Evolutionary conservation across 345 rosid genomes (phyloP).

Genomic region (Eucalyptus viminalis): DNA sequence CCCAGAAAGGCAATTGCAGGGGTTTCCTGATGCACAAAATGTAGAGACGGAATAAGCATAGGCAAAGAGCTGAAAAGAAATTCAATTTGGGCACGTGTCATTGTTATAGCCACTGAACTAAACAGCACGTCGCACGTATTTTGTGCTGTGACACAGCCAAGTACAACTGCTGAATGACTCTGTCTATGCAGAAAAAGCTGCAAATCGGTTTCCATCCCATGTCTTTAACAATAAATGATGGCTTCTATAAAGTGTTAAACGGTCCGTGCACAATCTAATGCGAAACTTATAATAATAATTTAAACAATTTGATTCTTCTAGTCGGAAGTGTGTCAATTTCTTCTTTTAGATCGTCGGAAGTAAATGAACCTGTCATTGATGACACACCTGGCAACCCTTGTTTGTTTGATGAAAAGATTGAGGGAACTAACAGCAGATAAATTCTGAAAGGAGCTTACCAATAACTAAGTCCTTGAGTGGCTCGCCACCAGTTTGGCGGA

Average conservation of each 20-base stretch:
- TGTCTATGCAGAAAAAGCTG: neutral
- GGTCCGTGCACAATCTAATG: neutral
- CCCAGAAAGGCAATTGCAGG: constrained; percentile 47
- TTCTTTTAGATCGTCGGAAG: neutral
- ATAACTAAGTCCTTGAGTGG: constrained; percentile 42
- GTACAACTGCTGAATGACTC: neutral
- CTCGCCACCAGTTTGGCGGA: constrained; percentile 50
- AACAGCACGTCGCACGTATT: neutral
- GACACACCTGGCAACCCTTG: neutral
- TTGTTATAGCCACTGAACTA: neutral
- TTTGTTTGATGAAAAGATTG: neutral
- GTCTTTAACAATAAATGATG: neutral
- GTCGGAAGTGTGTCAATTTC: too few species aligned
- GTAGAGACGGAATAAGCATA: neutral
- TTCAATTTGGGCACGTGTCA: neutral
- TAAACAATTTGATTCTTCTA: neutral
- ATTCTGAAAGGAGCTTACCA: constrained; percentile 19
- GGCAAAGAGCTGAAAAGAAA: neutral
- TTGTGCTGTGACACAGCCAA: neutral
- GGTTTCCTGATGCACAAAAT: constrained; percentile 26
- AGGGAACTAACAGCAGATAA: neutral
- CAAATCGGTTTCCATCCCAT: neutral
- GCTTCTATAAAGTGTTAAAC: neutral
- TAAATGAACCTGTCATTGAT: neutral
- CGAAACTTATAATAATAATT: neutral